Evolutionary conservation across 176 grass and related monocot species (phyloP), one percentile per base, ranked within the genome.

Genomic region (Triticum dicoccoides): DNA sequence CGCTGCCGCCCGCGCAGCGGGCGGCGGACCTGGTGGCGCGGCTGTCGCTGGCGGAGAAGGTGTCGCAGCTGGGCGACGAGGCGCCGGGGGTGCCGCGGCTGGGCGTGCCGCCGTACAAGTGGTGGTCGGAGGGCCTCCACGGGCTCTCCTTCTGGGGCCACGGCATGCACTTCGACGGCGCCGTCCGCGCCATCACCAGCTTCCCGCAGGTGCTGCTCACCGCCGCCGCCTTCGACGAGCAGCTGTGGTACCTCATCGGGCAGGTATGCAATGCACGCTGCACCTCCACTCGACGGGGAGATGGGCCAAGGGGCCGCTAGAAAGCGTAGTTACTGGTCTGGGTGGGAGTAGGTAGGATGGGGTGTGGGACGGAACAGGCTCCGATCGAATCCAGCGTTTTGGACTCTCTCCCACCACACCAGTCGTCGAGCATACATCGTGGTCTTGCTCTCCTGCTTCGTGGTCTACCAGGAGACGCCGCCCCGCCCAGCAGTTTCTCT

Each of bases 91-190:
- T 98, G 59, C 13, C 87, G 2, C 76, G 95, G 65, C 89, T 98
- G 6, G 92, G 91, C 3, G 81, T 95, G 8, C 92, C 91, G 54
- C 7, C 62, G 35, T 98, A 95, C 84, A 91, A 90, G 79, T 98
- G 93, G 93, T 98, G 91, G 95, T 93, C 95, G 0, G 93, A 98
- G 83, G 85, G 89, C 37, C 76, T 98, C n/a, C 95, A 98, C 77
- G 95, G 95, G 45, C 84, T 98, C 39, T 63, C 95, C 35, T 83
- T 78, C 56, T 92, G 85, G 83, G 95, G 95, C 15, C 88, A 49
- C 38, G 95, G 91, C 25, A 86, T 90, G 58, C 65, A 76, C 3
- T 95, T 88, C 80, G 61, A 91, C 45, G 83, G 72, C 66, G 45
- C 79, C 66, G 83, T 90, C 38, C 63, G 21, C 9, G 62, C 41